Evolutionary conservation across 441 rosid species (phyloP).

Genomic region (Populus hybrid): DNA sequence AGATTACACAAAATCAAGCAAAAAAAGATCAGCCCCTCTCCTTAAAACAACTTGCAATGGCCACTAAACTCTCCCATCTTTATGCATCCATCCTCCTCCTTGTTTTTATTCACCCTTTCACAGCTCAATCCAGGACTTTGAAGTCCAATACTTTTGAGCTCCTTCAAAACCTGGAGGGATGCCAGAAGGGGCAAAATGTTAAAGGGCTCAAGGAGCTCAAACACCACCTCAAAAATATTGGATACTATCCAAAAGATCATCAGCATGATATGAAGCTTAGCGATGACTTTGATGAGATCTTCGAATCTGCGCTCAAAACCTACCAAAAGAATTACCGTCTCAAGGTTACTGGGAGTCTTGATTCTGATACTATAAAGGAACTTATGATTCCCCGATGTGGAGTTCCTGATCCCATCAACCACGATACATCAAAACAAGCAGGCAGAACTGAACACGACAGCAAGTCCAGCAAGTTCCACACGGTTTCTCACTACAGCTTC

Average conservation of each 20-base stretch:
- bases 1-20: too few relatives aligned
- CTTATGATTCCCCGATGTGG: constrained; percentile 35
- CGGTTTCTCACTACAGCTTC: too few relatives aligned
- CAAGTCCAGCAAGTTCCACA: too few relatives aligned
- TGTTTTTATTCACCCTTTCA: background rate
- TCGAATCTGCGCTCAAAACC: constrained; percentile 29
- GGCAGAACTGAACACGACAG: too few relatives aligned
- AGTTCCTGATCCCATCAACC: constrained; percentile 21
- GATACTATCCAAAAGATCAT: constrained; percentile 4
- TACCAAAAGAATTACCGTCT: constrained; percentile 32
- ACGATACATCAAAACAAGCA: too few relatives aligned
- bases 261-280: background rate
- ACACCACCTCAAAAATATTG: constrained; percentile 12
- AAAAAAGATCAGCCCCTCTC: too few relatives aligned
- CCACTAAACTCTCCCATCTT: too few relatives aligned
- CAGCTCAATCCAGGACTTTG: background rate
- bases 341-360: constrained; percentile 26
- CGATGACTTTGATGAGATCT: constrained; percentile 28
- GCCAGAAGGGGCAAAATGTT: constrained; percentile 18
- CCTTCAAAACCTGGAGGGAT: constrained; percentile 16
- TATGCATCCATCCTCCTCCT: background rate
- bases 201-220: constrained; percentile 23
- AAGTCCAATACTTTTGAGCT: background rate
- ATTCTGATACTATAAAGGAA: constrained; percentile 15
- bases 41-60: too few relatives aligned